phyloP scores from a whole-genome alignment of 371 early-diverging fungal genomes.

The Mortierella sp. region DNA sequence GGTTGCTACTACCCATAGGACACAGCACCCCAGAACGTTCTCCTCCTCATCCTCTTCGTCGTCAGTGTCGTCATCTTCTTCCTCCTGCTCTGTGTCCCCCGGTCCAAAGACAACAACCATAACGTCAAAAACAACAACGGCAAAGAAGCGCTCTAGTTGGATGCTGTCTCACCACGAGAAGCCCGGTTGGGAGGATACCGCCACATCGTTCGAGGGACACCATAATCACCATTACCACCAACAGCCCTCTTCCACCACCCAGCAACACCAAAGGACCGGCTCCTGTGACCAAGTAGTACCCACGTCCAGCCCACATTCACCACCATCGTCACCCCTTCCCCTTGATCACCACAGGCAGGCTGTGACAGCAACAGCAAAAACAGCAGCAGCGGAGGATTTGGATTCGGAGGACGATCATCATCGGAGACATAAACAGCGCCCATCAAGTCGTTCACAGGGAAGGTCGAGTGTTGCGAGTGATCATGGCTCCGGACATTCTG shows the following conservation, averaged over 20 bases:
- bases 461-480: background rate
- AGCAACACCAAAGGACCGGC: background rate
- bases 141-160: constrained; percentile 8
- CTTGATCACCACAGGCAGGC: constrained; percentile 10
- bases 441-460: background rate
- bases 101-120: background rate
- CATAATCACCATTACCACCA: background rate
- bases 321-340: constrained; percentile 36
- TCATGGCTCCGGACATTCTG: background rate
- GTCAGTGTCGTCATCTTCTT: constrained; percentile 1
- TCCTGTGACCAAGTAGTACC: background rate
- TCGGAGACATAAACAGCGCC: background rate
- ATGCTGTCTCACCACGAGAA: constrained; percentile 8
- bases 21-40: background rate
- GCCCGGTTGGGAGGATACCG: constrained; percentile 16
- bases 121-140: background rate
- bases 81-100: background rate
- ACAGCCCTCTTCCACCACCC: background rate
- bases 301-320: constrained; percentile 14
- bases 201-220: background rate
- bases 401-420: constrained; percentile 5
- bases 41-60: constrained; percentile 19
- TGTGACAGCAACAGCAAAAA: background rate
- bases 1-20: background rate
- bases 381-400: background rate